Base-by-base conservation (phyloP, 139 green algal genomes). In the Picochlorum sp. region DNA sequence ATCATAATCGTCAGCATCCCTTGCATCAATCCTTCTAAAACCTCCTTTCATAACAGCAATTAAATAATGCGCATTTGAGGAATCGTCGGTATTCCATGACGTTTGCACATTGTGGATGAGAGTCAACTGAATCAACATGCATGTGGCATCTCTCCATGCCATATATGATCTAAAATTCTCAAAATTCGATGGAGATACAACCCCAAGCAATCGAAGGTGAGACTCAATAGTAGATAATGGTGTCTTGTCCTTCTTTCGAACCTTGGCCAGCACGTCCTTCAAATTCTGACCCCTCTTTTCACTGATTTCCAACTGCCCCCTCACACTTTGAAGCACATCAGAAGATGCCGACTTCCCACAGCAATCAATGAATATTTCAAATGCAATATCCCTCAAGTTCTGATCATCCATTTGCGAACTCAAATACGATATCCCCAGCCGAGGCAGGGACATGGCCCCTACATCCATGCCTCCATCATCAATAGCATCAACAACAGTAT, bases 1-100 rank as follows among this genome's bases (percentile, higher is more conserved):
- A 15, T 86, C 79, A 66, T 75, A 87, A 24, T 87, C 80, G 49
- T 87, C 80, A 7, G 74, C 62, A 38, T 81, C 61, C 24, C 72
- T 66, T n/a, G 86, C 75, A 64, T 86, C 77, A 49, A 78, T 49
- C 18, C 80, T 74, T 37, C 80, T 67, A 52, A 87, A 66, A 6
- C 56, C 65, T 20, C 72, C 80, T 15, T 69, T 69, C 16, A 87
- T 60, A 21, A 64, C 46, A 41, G 71, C 73, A 30, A 82, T 61
- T 51, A 71, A 58, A 30, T 23, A 62, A 30, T 71, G 52, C 0
- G 61, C 72, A 44, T 65, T 46, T 50, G 64, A n/a, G 58, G 49
- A 46, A 18, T 61, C 15, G 41, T n/a, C 30, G 23, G 23, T 15
- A 20, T 49, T 49, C 77, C 77, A 84, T n/a, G 44, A 28, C n/a